These are phyloP conservation scores for Neofusicoccum kwambonambiense DNA, from an alignment of 2,329 filamentous ascomycete genomes.

Conservation along the genomic window DNA sequence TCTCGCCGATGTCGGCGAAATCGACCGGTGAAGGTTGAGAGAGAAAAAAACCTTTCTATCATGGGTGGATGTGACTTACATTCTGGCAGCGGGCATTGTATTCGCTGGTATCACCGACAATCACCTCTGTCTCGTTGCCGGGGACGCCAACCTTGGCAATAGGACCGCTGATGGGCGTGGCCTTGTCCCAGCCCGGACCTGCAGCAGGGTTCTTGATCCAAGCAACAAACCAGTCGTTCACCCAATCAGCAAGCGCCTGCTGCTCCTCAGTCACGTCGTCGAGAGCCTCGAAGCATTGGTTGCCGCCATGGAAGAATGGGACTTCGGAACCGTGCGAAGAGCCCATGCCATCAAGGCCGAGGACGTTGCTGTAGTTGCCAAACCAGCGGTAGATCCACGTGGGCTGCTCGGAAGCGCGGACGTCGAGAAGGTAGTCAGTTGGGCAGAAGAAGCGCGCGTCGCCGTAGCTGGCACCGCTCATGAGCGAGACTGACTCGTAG, in stretches of 20 bases:
- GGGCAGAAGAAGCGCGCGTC: constrained; percentile 49
- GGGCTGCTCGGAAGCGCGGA: constrained; percentile 38
- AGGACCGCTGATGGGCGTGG: constrained; percentile 29
- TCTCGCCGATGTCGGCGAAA: not conserved
- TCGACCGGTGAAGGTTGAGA: not conserved
- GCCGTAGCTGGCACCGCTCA: constrained; percentile 45
- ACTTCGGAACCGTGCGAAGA: constrained; percentile 44
- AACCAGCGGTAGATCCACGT: constrained; percentile 49
- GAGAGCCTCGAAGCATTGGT: constrained; percentile 41
- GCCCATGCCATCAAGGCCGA: constrained; percentile 23
- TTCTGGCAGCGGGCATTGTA: constrained; percentile 36
- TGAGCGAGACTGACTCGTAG: constrained; percentile 38
- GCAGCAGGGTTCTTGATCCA: constrained; percentile 47
- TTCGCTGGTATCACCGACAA: constrained; percentile 31
- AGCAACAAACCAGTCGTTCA: constrained; percentile 44
- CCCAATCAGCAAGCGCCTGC: constrained; percentile 44
- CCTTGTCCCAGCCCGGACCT: constrained; percentile 44
- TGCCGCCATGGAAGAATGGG: constrained; percentile 49
- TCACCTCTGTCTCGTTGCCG: constrained; percentile 33
- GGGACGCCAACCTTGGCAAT: constrained; percentile 37
- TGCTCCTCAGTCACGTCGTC: constrained; percentile 37
- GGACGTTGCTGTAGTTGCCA: constrained; percentile 43
- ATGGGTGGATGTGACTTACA: constrained; percentile 23
- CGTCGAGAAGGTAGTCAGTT: constrained; percentile 35
- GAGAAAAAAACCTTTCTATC: not conserved